phyloP scores from a whole-genome alignment of 2,329 filamentous ascomycete genomes.

The Neopestalotiopsis sp. region DNA sequence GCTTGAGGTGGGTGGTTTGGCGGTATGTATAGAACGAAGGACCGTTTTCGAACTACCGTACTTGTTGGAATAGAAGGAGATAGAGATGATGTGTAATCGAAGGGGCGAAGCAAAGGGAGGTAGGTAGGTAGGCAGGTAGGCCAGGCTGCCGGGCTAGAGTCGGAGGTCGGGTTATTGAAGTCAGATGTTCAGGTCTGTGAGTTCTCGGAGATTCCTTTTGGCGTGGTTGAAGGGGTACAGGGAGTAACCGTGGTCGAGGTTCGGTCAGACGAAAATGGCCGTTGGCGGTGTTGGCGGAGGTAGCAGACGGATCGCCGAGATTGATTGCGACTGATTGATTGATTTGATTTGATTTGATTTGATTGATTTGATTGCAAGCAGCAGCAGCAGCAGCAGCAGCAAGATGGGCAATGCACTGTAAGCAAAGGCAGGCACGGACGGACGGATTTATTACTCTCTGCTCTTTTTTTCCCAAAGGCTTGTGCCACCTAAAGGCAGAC shows the following conservation, averaged over 20 bases:
- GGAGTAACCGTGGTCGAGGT: not conserved
- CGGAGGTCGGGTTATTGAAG: conserved; percentile 8
- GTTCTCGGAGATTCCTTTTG: not conserved
- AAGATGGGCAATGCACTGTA: not conserved
- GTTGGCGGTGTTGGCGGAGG: not conserved
- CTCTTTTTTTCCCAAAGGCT: not conserved
- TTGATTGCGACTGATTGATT: not conserved
- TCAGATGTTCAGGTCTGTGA: conserved; percentile 3
- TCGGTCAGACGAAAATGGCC: conserved; percentile 2
- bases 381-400: not conserved
- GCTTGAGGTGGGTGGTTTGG: not conserved
- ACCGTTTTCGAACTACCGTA: not conserved
- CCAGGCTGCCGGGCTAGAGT: conserved; percentile 1
- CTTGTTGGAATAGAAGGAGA: not conserved
- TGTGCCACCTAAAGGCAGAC: not conserved
- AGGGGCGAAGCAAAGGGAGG: not conserved
- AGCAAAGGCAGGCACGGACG: not conserved
- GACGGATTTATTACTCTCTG: conserved; percentile 1
- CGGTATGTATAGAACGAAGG: not conserved
- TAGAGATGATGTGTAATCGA: not conserved
- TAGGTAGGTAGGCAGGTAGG: not conserved
- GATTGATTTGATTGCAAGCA: not conserved
- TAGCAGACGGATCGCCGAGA: conserved; percentile 1
- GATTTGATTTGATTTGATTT: not conserved
- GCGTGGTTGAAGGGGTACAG: not conserved